These are phyloP conservation scores for Brassica incana DNA, from an alignment of 345 rosid species.

Conservation along the genomic window DNA sequence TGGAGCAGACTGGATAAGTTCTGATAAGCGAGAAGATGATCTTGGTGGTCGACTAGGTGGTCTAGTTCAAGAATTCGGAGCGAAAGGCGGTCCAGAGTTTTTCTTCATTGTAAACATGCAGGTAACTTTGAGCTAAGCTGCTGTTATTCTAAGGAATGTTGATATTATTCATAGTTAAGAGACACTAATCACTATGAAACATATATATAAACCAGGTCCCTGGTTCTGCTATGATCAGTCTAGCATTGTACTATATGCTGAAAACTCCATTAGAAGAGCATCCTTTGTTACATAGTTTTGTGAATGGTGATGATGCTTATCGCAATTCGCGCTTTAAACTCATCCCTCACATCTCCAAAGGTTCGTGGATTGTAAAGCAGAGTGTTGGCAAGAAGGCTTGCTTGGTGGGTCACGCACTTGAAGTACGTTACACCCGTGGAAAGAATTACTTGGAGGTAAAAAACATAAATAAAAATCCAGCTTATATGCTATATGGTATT, in stretches of 20 bases:
- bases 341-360: constrained; percentile 91
- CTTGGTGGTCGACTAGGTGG: constrained; percentile 69
- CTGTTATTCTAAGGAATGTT: background rate
- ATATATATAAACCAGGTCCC: constrained; percentile 56
- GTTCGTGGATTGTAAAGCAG: constrained; percentile 95
- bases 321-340: constrained; percentile 93
- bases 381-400: constrained; percentile 92
- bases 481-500: background rate
- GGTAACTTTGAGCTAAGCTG: constrained; percentile 39
- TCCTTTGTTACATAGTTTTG: constrained; percentile 71
- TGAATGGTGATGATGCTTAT: constrained; percentile 77
- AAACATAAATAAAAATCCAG: background rate
- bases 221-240: constrained; percentile 52
- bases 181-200: background rate
- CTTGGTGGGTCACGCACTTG: constrained; percentile 77
- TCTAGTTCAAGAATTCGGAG: constrained; percentile 66
- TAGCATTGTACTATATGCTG: constrained; percentile 74
- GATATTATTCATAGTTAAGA: background rate
- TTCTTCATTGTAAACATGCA: constrained; percentile 82
- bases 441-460: constrained; percentile 84
- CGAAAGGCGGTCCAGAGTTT: constrained; percentile 64
- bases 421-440: constrained; percentile 62
- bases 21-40: constrained; percentile 68
- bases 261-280: constrained; percentile 68
- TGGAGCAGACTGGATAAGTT: constrained; percentile 92